phyloP scores from a whole-genome alignment of 352 stramenopile species.

The Phytophthora sansomeana region DNA sequence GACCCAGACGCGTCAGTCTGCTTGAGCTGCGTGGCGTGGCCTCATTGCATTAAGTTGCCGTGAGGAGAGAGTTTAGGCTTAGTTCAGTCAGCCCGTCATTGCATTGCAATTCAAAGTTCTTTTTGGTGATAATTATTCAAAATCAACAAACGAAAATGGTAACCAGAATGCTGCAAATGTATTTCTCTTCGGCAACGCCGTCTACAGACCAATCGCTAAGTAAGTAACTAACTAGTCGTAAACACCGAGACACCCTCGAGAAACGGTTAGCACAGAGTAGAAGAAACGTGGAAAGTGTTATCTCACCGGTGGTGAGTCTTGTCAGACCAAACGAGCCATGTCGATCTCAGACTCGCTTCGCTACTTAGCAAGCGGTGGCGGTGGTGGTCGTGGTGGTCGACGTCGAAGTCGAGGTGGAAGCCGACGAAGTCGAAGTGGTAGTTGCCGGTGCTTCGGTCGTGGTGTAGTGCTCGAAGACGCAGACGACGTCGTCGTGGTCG shows the following conservation, averaged over 20 bases:
- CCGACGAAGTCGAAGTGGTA: constrained; percentile 7
- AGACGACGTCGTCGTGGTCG: constrained; percentile 17
- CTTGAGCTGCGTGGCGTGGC: too few relatives aligned
- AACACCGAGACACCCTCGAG: not conserved
- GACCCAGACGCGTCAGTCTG: too few relatives aligned
- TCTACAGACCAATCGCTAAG: not conserved
- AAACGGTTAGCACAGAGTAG: not conserved
- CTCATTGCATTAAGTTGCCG: too few relatives aligned
- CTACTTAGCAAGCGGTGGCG: constrained; percentile 9
- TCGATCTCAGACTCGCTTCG: not conserved
- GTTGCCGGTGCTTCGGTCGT: constrained; percentile 1
- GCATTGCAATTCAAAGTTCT: too few relatives aligned
- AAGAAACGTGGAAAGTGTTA: constrained; percentile 1
- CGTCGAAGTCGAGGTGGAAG: too few relatives aligned
- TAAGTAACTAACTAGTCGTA: too few relatives aligned
- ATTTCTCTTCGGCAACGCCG: not conserved
- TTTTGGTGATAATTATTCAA: too few relatives aligned
- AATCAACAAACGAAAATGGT: too few relatives aligned
- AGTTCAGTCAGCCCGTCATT: too few relatives aligned
- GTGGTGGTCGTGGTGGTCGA: constrained; percentile 12
- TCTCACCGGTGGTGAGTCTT: constrained; percentile 1
- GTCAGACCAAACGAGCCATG: too few relatives aligned
- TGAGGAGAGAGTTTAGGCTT: too few relatives aligned
- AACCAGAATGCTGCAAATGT: too few relatives aligned
- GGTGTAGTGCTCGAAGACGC: constrained; percentile 4